Conservation (phyloP, 148 eudicot genomes). For the Drosera capensis region DNA sequence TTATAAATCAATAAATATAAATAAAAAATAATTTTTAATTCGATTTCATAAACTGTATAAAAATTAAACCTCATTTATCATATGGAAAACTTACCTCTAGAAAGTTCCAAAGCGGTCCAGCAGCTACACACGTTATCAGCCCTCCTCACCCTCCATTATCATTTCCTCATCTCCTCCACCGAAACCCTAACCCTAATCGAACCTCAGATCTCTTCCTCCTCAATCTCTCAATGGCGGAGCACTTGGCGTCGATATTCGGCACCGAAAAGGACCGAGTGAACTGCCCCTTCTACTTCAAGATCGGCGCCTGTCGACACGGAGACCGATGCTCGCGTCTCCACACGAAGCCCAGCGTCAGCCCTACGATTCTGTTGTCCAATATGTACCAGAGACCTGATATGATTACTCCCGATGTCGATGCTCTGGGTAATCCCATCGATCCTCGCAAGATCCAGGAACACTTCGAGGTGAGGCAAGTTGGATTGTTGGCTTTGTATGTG, state of each 20-base stretch:
- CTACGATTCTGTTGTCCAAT: slow-evolving; percentile 45
- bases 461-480: slow-evolving; percentile 27
- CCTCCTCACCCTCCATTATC: neutral
- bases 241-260: slow-evolving; percentile 51
- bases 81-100: too few species aligned
- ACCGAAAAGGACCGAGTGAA: slow-evolving; percentile 66
- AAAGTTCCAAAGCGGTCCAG: too few species aligned
- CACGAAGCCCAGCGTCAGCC: slow-evolving; percentile 58
- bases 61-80: too few species aligned
- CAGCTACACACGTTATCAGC: too few species aligned
- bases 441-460: slow-evolving; percentile 52
- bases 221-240: slow-evolving; percentile 74
- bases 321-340: slow-evolving; percentile 58
- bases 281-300: slow-evolving; percentile 68
- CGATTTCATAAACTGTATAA: too few species aligned
- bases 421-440: slow-evolving; percentile 49
- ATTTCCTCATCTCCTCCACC: neutral
- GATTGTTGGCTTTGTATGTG: too few species aligned
- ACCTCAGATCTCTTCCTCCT: too few species aligned
- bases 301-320: slow-evolving; percentile 67
- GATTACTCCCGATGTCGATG: slow-evolving; percentile 68
- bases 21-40: too few species aligned
- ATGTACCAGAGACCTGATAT: slow-evolving; percentile 69
- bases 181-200: too few species aligned
- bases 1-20: too few species aligned